These are phyloP conservation scores for Penicillium brasilianum DNA, from an alignment of 2,329 filamentous ascomycete genomes.

Conservation along the genomic window DNA sequence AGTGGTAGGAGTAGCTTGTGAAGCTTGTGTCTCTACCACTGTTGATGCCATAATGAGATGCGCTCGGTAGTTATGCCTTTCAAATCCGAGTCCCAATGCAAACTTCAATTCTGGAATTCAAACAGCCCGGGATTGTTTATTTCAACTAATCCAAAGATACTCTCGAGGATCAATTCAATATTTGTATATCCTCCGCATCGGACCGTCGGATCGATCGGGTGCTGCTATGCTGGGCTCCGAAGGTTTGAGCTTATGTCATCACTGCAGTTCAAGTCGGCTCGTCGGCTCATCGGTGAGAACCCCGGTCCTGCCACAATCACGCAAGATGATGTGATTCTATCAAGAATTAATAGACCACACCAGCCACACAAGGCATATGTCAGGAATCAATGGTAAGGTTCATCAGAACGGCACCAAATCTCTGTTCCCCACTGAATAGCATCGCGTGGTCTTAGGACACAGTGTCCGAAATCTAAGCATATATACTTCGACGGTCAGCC, in stretches of 20 bases:
- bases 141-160: slow-evolving; percentile 14
- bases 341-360: not conserved
- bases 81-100: not conserved
- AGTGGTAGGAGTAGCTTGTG: not conserved
- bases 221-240: not conserved
- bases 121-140: not conserved
- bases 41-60: slow-evolving; percentile 14
- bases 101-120: not conserved
- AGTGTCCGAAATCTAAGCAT: too few relatives aligned
- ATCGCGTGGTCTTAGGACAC: not conserved
- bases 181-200: slow-evolving; percentile 11
- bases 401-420: not conserved
- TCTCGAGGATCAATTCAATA: not conserved
- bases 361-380: not conserved
- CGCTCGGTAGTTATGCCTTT: too few relatives aligned
- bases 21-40: slow-evolving; percentile 8
- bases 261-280: slow-evolving; percentile 4
- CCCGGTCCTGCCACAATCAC: slow-evolving; percentile 16
- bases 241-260: not conserved
- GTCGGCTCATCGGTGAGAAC: slow-evolving; percentile 18
- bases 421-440: not conserved
- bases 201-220: slow-evolving; percentile 20
- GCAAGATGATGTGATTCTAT: slow-evolving; percentile 10
- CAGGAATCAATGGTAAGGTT: too few relatives aligned
- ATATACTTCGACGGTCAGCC: too few relatives aligned